Evolutionary conservation across 108 stramenopile genomes (phyloP).

Genomic region (Nitzschia sp.): DNA sequence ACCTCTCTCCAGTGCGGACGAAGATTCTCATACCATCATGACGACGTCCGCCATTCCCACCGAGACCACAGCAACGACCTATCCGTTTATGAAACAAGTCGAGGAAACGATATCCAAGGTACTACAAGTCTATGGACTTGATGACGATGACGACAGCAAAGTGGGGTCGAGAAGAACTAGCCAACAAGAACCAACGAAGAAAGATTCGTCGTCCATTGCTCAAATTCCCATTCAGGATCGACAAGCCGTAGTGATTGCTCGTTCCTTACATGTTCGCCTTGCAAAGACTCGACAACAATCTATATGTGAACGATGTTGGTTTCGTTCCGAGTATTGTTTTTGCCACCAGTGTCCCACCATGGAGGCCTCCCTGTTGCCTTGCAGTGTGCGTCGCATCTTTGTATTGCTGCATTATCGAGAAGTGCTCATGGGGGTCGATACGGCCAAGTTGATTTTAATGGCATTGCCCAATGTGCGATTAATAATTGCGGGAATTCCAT

Average conservation of each 20-base stretch:
- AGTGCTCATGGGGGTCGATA: conserved; percentile 67
- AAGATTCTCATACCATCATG: too few species aligned
- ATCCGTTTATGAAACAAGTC: conserved; percentile 43
- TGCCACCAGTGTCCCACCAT: conserved; percentile 46
- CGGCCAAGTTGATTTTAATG: conserved; percentile 68
- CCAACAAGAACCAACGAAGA: background rate
- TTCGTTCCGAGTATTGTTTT: conserved; percentile 58
- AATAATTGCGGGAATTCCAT: conserved; percentile 59
- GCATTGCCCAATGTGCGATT: conserved; percentile 57
- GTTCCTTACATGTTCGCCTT: conserved; percentile 42
- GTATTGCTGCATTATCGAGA: conserved; percentile 80
- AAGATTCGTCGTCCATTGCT: background rate
- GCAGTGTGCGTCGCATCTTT: conserved; percentile 50
- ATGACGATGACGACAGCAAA: background rate
- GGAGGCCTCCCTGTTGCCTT: background rate
- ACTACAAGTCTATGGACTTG: background rate
- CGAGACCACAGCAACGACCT: conserved; percentile 66
- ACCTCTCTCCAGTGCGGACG: too few species aligned
- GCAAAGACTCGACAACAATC: conserved; percentile 44
- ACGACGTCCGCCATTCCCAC: conserved; percentile 83
- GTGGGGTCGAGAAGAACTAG: background rate
- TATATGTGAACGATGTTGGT: conserved; percentile 71
- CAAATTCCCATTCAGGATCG: conserved; percentile 26
- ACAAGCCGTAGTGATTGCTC: conserved; percentile 61
- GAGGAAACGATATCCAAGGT: conserved; percentile 39